Base-by-base conservation (phyloP, 2,329 filamentous ascomycete genomes). In the Fusarium sp. region DNA sequence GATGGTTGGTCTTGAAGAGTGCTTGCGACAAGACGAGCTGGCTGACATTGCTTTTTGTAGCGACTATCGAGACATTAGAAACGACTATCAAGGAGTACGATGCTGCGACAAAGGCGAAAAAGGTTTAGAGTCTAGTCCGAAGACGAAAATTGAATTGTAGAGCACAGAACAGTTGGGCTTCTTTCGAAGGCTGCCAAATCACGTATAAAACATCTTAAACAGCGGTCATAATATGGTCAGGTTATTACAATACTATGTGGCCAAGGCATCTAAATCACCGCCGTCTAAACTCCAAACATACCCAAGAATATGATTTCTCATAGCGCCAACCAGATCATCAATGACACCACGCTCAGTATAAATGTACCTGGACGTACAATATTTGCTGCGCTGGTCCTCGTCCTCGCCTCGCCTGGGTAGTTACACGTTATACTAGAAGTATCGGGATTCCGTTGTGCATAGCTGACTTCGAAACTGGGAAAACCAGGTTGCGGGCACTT, bases 401-500 rank as follows among this genome's bases (percentile, higher is more conserved):
- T 80, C 41, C 78, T 75, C 16, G 79, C 73, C 70, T 80, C 78
- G 29, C 80, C 80, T 0, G 80, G 79, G 29, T 77, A 82, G 58
- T 82, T 83, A 67, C 81, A 83, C 7, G 78, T 74, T 20, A 81
- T 72, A 45, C 62, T 60, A 2, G 67, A 62, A 18, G 65, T 70
- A 27, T 75, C 69, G 12, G 56, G 53, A 22, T 72, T 64, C 24
- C 79, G 75, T 48, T 29, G 62, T 5, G 75, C 81, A 49, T 83
- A 83, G 52, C 80, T 82, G 29, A 74, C 70, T 11, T 77, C 70
- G 57, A 81, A 83, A 51, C 76, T 78, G 11, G 70, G 59, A 40
- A 78, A 75, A 22, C 73, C 68, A 5, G 78, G 75, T 34, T 74
- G 76, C 8, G 96, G 95, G 80, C 96, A 99, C 2, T 78, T 82